Conservation (phyloP, 2,329 filamentous ascomycete genomes). For the Thelonectria blattea region DNA sequence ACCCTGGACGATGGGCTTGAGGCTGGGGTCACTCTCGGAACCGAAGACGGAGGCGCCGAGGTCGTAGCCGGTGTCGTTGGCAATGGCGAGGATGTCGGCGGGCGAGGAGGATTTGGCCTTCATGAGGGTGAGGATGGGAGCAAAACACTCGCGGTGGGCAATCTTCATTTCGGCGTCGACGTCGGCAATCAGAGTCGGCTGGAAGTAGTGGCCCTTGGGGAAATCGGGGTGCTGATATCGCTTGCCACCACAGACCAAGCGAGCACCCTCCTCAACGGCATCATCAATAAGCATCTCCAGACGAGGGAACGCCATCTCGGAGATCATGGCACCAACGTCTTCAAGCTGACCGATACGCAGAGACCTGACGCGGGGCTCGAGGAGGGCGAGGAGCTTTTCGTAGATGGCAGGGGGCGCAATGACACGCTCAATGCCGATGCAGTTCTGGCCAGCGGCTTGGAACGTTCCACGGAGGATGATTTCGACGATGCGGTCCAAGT, state of each 20-base stretch:
- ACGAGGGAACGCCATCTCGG: slow-evolving; percentile 73
- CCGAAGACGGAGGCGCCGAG: slow-evolving; percentile 92
- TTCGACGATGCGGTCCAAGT: slow-evolving; percentile 76
- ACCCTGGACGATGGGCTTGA: slow-evolving; percentile 68
- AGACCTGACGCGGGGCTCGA: slow-evolving; percentile 75
- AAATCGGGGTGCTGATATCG: slow-evolving; percentile 74
- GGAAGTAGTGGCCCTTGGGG: slow-evolving; percentile 87
- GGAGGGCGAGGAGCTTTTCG: slow-evolving; percentile 69
- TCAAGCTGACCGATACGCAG: slow-evolving; percentile 78
- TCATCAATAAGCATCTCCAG: slow-evolving; percentile 79
- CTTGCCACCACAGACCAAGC: slow-evolving; percentile 80
- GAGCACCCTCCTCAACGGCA: slow-evolving; percentile 79
- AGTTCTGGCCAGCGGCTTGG: slow-evolving; percentile 96
- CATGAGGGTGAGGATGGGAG: slow-evolving; percentile 87
- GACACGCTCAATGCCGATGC: slow-evolving; percentile 94
- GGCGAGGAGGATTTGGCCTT: slow-evolving; percentile 67
- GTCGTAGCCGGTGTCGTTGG: slow-evolving; percentile 84
- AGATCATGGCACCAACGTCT: slow-evolving; percentile 92
- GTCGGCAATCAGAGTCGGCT: slow-evolving; percentile 87
- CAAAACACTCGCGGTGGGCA: slow-evolving; percentile 90
- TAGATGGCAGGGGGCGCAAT: slow-evolving; percentile 82
- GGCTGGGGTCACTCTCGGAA: slow-evolving; percentile 61
- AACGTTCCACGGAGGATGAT: slow-evolving; percentile 92
- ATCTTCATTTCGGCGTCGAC: slow-evolving; percentile 87
- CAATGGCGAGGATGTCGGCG: slow-evolving; percentile 72